Percentiles rank a stretch among this genome's conserved stretches.
Evolutionary conservation across 1,284 basidiomycete genomes (phyloP).

Genomic region (Ceratobasidium sp.): DNA sequence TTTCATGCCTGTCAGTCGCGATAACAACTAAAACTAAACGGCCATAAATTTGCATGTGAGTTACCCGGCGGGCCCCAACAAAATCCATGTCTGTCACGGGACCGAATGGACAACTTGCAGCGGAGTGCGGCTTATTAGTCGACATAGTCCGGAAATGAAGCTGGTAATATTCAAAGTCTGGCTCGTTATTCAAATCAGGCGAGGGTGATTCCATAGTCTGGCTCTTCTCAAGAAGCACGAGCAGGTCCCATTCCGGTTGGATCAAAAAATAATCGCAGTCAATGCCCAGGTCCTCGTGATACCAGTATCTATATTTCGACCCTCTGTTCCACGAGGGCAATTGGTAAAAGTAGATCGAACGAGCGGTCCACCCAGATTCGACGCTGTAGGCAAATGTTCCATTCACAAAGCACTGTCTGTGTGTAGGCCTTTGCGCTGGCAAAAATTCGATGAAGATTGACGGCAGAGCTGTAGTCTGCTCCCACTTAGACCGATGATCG

Average conservation of each 20-base stretch:
- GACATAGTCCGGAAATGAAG: conserved; percentile 18
- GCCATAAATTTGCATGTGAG: too few relatives aligned
- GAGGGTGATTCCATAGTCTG: background rate
- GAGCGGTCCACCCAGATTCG: background rate
- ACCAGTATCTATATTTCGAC: conserved; percentile 8
- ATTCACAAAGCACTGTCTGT: too few relatives aligned
- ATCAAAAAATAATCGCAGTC: conserved; percentile 9
- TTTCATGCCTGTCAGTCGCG: too few relatives aligned
- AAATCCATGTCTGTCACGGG: too few relatives aligned
- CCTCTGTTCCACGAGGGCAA: conserved; percentile 1
- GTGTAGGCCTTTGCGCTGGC: conserved; percentile 8
- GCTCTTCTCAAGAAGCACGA: conserved; percentile 13
- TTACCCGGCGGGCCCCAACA: too few relatives aligned
- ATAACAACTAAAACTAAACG: too few relatives aligned
- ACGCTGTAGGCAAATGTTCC: too few relatives aligned
- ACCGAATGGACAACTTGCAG: too few relatives aligned
- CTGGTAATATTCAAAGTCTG: conserved; percentile 1
- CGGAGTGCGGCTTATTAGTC: conserved; percentile 14
- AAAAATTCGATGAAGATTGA: background rate
- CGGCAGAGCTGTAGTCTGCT: background rate
- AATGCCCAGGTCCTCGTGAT: background rate
- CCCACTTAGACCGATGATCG: background rate
- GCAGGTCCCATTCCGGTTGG: conserved; percentile 4
- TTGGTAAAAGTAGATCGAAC: conserved; percentile 6
- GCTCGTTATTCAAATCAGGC: background rate